Evolutionary conservation across 179 eudicot genomes (phyloP), one percentile per base, ranked within the genome.

Genomic region (Beta corolliflora): DNA sequence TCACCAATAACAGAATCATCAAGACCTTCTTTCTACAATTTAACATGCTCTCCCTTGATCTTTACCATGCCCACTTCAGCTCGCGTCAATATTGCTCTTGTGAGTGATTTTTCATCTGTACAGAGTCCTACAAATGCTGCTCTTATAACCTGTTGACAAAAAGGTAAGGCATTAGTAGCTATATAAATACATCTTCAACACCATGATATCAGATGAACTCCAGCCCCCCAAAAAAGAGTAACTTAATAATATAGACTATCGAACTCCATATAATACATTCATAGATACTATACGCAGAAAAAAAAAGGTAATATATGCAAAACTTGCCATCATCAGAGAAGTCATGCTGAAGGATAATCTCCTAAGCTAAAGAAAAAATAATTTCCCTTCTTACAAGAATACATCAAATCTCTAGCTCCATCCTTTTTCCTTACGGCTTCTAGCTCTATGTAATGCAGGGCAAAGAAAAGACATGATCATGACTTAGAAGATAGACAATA

Each of bases 41-140:
- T 81, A 52, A 72, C 70, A 82, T 91, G 91, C 79, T 85, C 85
- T 48, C 59, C 88, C 73, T 82, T 91, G 67, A 91, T 84, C 78
- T 84, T 91, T 85, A 73, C 83, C 94, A 94, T 88, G 85, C 93
- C 98, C 23, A 93, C 86, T 84, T 94, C 98, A 77, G 98, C 97
- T 83, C 98, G 88, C 74, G 86, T 79, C 72, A 91, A 88, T 74
- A 94, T 88, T 15, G 89, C 95, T 86, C 98, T 88, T 14, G 92
- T 91, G 7, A 94, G 90, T 9, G 94, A 89, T 85, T 89, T 88
- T 88, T 94, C 98, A 75, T 94, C 95, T 6, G 98, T 94, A 4
- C 97, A 95, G 0, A 90, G 87, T 59, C 97, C 95, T 1, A 83
- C 60, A 71, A 93, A 77, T 4, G 98, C 82, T 75, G 87, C 79